phyloP scores from a whole-genome alignment of 257 asterid species.

The Jacaranda mimosifolia region DNA sequence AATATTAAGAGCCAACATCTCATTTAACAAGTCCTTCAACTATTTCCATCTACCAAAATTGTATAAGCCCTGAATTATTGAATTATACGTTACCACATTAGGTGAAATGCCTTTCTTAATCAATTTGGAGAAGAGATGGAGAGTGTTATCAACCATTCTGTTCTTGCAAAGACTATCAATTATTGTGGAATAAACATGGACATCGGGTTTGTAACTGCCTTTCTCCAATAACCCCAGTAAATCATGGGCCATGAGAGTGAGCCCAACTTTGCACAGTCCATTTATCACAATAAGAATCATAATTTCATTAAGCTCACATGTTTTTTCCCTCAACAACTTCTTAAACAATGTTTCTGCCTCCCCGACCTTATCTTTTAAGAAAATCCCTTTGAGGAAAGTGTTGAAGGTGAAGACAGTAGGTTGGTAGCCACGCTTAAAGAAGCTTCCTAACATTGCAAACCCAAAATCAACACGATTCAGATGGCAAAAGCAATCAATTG shows the following conservation, averaged over 20 bases:
- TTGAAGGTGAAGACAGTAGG: constrained; percentile 1
- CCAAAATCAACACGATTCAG: neutral
- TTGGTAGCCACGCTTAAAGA: too few species aligned
- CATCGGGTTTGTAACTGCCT: constrained; percentile 5
- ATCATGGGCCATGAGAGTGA: constrained; percentile 18
- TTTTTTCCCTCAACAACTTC: constrained; percentile 6
- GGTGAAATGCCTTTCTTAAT: too few species aligned
- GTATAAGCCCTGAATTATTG: too few species aligned
- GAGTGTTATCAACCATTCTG: too few species aligned
- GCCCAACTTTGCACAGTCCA: constrained; percentile 30
- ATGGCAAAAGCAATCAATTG: constrained; percentile 13
- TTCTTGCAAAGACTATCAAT: constrained; percentile 35
- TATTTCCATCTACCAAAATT: neutral
- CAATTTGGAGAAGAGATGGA: too few species aligned
- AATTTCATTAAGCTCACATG: constrained; percentile 35
- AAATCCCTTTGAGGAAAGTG: constrained; percentile 39
- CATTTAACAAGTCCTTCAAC: neutral
- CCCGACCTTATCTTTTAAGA: neutral
- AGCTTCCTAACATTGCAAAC: constrained; percentile 32
- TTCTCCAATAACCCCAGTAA: constrained; percentile 30
- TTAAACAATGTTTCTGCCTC: constrained; percentile 35
- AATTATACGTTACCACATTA: too few species aligned
- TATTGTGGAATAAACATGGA: neutral
- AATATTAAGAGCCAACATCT: constrained; percentile 13
- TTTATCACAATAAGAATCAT: constrained; percentile 17